A percentile compares a stretch with the other conserved stretches of the same genome.
These are phyloP conservation scores for Microbotryomycetes sp. DNA, from an alignment of 1,284 basidiomycete genomes.

Conservation along the genomic window DNA sequence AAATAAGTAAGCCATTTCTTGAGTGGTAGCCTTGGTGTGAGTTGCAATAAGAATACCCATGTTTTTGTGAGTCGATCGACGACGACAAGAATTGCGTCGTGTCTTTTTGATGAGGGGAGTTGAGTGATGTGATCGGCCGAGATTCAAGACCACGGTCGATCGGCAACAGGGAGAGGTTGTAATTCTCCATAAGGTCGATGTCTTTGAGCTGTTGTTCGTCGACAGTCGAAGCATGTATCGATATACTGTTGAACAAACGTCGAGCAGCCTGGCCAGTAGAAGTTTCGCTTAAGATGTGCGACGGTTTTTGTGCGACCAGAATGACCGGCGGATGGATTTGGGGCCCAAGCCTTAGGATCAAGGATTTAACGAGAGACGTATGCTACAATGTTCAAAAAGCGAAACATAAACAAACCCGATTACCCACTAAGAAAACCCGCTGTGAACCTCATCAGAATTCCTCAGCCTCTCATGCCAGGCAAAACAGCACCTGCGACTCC, in stretches of 20 bases:
- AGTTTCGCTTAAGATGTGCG: constrained; percentile 43
- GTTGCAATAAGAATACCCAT: constrained; percentile 39
- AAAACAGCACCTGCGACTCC: not conserved
- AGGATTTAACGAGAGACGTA: too few relatives aligned
- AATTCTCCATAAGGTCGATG: constrained; percentile 37
- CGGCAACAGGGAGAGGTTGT: constrained; percentile 37
- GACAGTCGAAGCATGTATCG: constrained; percentile 45
- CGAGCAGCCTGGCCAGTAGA: constrained; percentile 48
- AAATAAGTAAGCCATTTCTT: constrained; percentile 39
- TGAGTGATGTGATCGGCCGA: constrained; percentile 42
- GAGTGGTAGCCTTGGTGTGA: constrained; percentile 36
- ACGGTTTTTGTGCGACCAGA: constrained; percentile 23
- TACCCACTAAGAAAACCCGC: too few relatives aligned
- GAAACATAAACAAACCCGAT: too few relatives aligned
- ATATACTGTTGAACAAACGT: constrained; percentile 43
- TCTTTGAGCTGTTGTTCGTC: constrained; percentile 40
- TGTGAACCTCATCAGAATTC: not conserved
- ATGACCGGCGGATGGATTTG: constrained; percentile 8
- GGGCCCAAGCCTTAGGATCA: too few relatives aligned
- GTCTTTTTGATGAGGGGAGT: constrained; percentile 42
- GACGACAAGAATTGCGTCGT: constrained; percentile 44
- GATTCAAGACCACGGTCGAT: constrained; percentile 35
- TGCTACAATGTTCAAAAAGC: too few relatives aligned
- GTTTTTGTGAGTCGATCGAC: constrained; percentile 45
- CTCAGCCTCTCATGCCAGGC: not conserved